Percentiles rank a stretch among this genome's conserved stretches.
phyloP scores from a whole-genome alignment of 2,329 filamentous ascomycete genomes.

The Metarhizium anisopliae region DNA sequence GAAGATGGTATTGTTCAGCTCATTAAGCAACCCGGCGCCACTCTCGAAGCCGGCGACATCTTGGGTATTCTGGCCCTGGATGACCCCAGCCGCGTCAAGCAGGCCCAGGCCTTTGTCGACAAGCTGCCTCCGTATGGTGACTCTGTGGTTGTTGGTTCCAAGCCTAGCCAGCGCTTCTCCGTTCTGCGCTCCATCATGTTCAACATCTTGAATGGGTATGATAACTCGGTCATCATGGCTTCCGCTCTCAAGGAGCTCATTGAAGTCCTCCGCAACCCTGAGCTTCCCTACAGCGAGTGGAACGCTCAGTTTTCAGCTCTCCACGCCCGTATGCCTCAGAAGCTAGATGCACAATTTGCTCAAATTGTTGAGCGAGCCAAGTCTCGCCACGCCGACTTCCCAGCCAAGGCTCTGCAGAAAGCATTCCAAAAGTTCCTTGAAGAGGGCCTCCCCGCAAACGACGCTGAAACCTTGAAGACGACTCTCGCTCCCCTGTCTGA shows the following conservation, averaged over 20 bases:
- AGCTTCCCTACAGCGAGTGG: conserved; percentile 95
- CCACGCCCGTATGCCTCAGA: conserved; percentile 95
- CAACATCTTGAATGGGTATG: conserved; percentile 87
- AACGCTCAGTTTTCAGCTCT: conserved; percentile 90
- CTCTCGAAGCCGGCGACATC: conserved; percentile 94
- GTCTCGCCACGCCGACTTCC: conserved; percentile 75
- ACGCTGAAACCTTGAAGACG: conserved; percentile 63
- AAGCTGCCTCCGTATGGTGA: conserved; percentile 81
- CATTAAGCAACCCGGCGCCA: conserved; percentile 98
- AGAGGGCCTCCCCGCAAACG: conserved; percentile 66
- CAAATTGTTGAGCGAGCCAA: conserved; percentile 81
- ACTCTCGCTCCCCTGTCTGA: conserved; percentile 68
- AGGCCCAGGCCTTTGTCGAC: conserved; percentile 86
- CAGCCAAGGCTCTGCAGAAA: conserved; percentile 78
- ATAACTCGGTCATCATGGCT: conserved; percentile 96
- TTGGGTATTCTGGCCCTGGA: conserved; percentile 94
- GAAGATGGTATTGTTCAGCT: conserved; percentile 96
- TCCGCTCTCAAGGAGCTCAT: conserved; percentile 78
- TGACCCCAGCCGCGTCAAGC: conserved; percentile 92
- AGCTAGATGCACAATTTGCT: conserved; percentile 72
- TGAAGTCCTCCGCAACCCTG: conserved; percentile 79
- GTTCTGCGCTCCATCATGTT: conserved; percentile 68
- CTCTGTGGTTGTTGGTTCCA: conserved; percentile 80
- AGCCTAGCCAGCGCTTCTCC: conserved; percentile 81
- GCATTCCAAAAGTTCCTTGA: conserved; percentile 81